A percentile compares a stretch with the other conserved stretches of the same genome.
phyloP scores from a whole-genome alignment of 495 filamentous ascomycete genomes.

The Penicillium canariense region DNA sequence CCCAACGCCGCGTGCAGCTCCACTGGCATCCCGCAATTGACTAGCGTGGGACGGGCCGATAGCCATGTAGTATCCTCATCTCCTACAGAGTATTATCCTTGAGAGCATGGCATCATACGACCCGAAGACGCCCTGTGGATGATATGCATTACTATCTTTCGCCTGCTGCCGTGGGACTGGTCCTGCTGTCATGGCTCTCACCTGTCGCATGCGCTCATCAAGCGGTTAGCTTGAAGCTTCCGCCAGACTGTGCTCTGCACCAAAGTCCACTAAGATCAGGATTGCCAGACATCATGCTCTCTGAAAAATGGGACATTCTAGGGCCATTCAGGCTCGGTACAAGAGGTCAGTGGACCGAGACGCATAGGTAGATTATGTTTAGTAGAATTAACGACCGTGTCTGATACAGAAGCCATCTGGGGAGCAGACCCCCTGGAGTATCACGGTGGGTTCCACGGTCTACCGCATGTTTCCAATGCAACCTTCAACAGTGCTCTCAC shows the following conservation, averaged over 20 bases:
- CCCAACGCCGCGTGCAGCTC: not conserved
- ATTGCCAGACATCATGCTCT: not conserved
- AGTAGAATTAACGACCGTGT: not conserved
- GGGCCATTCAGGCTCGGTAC: slow-evolving; percentile 63
- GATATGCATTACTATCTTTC: not conserved
- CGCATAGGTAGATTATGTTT: not conserved
- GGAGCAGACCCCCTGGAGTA: slow-evolving; percentile 57
- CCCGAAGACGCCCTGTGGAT: no score
- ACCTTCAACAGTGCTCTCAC: slow-evolving; percentile 50
- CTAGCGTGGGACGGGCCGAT: not conserved
- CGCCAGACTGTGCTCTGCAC: not conserved
- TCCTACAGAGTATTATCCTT: not conserved
- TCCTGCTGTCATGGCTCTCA: not conserved
- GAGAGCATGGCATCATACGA: no score
- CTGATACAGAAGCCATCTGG: slow-evolving; percentile 54
- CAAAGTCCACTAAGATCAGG: not conserved
- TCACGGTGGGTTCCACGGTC: slow-evolving; percentile 49
- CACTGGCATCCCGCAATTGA: not conserved
- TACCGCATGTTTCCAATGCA: slow-evolving; percentile 37
- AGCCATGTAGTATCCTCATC: no score
- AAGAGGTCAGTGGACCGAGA: slow-evolving; percentile 42
- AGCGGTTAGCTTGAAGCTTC: not conserved
- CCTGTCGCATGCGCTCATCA: not conserved
- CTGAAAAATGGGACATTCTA: slow-evolving; percentile 47
- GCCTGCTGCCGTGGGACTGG: not conserved